Percentiles rank a stretch among this genome's conserved stretches.
These are phyloP conservation scores for Petunia axillaris DNA, from an alignment of 257 asterid species.

Conservation along the genomic window DNA sequence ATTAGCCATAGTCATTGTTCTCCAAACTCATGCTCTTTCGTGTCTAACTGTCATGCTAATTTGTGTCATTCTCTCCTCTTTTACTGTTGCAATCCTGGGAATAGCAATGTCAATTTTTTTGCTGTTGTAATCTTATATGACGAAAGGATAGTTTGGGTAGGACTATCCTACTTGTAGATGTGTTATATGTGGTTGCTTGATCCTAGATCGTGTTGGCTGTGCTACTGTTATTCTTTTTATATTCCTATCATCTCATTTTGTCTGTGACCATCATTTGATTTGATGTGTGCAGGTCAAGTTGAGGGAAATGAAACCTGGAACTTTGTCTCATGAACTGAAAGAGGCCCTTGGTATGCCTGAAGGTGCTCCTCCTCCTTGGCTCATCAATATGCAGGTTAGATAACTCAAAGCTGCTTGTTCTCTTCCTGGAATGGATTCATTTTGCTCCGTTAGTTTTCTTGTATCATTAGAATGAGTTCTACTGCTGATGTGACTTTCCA, in stretches of 20 bases:
- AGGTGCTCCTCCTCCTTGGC: conserved; percentile 99
- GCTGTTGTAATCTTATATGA: conserved; percentile 7
- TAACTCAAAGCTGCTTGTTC: background rate
- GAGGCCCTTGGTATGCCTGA: conserved; percentile 99
- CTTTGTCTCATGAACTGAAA: conserved; percentile 78
- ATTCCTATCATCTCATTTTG: background rate
- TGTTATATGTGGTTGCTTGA: background rate
- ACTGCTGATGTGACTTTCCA: background rate
- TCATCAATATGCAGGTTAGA: conserved; percentile 94
- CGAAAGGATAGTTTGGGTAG: conserved; percentile 9
- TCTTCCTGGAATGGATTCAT: background rate
- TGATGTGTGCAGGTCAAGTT: conserved; percentile 61
- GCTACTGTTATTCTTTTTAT: background rate
- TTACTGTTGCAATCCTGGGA: background rate
- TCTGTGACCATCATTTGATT: conserved; percentile 20
- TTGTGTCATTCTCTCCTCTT: background rate
- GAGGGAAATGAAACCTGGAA: conserved; percentile 97
- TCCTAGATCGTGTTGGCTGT: conserved; percentile 15
- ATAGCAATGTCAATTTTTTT: background rate
- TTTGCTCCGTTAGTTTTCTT: background rate
- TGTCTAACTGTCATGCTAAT: background rate
- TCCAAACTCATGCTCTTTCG: background rate
- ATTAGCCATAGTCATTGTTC: background rate
- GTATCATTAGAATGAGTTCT: background rate
- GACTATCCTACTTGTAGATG: conserved; percentile 15